These are phyloP conservation scores for Entophlyctis luteolus DNA, from an alignment of 192 early-diverging fungal genomes.

Conservation along the genomic window DNA sequence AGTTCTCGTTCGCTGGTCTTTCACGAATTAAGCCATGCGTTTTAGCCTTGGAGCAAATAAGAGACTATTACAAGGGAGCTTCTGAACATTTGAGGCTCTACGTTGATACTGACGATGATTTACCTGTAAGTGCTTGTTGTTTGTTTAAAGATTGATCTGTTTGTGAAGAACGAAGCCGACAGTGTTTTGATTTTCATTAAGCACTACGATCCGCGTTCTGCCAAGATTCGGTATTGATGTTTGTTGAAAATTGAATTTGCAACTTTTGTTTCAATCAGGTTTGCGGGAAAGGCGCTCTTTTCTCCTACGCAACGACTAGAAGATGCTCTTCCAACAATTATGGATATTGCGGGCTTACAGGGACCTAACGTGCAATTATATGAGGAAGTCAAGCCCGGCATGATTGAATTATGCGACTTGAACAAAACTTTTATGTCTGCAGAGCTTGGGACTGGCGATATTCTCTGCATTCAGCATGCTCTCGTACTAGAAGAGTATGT, in stretches of 20 bases:
- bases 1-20: conserved; percentile 32
- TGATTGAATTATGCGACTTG: conserved; percentile 76
- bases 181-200: conserved; percentile 76
- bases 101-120: conserved; percentile 27
- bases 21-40: not conserved
- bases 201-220: conserved; percentile 63
- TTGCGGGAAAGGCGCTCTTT: conserved; percentile 14
- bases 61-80: conserved; percentile 25
- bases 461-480: conserved; percentile 74
- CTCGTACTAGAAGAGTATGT: conserved; percentile 38
- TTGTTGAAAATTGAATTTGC: not conserved
- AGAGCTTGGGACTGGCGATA: conserved; percentile 94
- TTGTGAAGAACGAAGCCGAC: not conserved
- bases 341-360: conserved; percentile 38
- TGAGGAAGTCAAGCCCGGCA: conserved; percentile 86
- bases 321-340: conserved; percentile 55
- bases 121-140: not conserved
- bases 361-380: conserved; percentile 40
- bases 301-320: conserved; percentile 39
- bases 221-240: conserved; percentile 2
- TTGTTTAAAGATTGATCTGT: not conserved
- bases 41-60: conserved; percentile 31
- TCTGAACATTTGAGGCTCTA: conserved; percentile 45
- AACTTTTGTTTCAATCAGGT: conserved; percentile 2
- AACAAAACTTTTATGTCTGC: conserved; percentile 61